Percentiles rank a stretch among this genome's conserved stretches.
These are phyloP conservation scores for Xenoacremonium recifei DNA, from an alignment of 2,329 filamentous ascomycete species.

Conservation along the genomic window DNA sequence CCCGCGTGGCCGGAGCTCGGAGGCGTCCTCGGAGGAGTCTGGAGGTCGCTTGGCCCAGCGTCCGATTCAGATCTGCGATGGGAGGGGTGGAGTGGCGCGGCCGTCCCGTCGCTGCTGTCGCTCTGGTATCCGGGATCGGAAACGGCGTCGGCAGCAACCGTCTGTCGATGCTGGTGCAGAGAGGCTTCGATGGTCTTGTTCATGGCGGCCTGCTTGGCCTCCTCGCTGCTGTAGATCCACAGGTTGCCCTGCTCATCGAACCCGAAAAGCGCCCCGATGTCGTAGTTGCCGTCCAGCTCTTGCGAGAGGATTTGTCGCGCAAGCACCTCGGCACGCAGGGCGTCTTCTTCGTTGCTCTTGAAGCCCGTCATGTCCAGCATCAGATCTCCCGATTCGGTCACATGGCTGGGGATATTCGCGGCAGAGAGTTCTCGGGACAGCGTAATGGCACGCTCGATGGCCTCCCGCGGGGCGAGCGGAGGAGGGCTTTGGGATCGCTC, in stretches of 20 bases:
- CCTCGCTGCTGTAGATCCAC: constrained; percentile 99
- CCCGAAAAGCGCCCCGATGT: constrained; percentile 92
- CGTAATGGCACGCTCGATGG: constrained; percentile 77
- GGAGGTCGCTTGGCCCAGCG: constrained; percentile 50
- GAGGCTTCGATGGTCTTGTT: constrained; percentile 58
- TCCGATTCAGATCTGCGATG: constrained; percentile 70
- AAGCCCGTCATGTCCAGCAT: constrained; percentile 99
- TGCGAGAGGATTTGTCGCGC: constrained; percentile 90
- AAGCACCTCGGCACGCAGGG: constrained; percentile 86
- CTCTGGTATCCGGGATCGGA: constrained; percentile 96
- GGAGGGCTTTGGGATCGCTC: constrained; percentile 76
- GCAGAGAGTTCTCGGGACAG: constrained; percentile 84
- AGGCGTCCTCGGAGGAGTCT: constrained; percentile 69
- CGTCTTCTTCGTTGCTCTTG: constrained; percentile 91
- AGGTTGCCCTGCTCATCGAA: constrained; percentile 94
- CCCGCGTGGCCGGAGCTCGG: constrained; percentile 59
- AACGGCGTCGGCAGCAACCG: constrained; percentile 71
- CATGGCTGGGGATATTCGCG: constrained; percentile 87
- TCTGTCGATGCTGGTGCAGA: constrained; percentile 42
- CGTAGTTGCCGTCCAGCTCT: constrained; percentile 91
- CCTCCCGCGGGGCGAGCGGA: constrained; percentile 68
- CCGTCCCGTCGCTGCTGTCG: constrained; percentile 68
- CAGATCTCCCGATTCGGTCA: constrained; percentile 90
- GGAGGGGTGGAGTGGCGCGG: constrained; percentile 41
- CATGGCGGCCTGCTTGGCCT: constrained; percentile 86